Evolutionary conservation across 169 alveolate species (phyloP).

Genomic region (Cryptosporidium parvum): DNA sequence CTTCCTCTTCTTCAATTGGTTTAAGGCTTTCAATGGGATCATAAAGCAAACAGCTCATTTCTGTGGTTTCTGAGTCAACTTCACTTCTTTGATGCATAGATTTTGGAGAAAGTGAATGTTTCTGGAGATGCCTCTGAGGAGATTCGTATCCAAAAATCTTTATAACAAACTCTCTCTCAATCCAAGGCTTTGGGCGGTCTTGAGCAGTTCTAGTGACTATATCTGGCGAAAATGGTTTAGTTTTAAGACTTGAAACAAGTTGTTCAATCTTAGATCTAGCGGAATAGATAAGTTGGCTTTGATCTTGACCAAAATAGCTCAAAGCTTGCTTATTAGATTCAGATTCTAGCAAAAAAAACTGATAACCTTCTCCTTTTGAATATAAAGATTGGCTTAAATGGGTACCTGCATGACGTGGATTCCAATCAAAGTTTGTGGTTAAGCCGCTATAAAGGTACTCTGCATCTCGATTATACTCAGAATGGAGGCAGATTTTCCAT

Average conservation of each 20-base stretch:
- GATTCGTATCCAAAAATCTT: constrained; percentile 26
- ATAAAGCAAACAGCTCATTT: not conserved
- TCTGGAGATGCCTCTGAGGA: constrained; percentile 1
- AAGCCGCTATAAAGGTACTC: constrained; percentile 35
- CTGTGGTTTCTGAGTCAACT: constrained; percentile 6
- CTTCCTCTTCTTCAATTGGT: not conserved
- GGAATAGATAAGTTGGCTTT: constrained; percentile 10
- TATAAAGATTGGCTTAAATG: not conserved
- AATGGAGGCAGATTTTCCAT: constrained; percentile 61
- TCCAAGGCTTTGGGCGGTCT: constrained; percentile 29
- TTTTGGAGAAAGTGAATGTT: not conserved
- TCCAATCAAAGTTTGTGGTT: constrained; percentile 31
- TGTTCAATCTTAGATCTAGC: constrained; percentile 10
- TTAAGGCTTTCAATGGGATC: not conserved
- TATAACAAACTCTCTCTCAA: constrained; percentile 52
- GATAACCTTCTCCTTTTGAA: constrained; percentile 14
- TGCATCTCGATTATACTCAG: constrained; percentile 50
- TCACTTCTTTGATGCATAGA: not conserved
- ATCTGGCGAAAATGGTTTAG: constrained; percentile 30
- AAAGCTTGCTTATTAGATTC: not conserved
- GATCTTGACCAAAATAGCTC: not conserved
- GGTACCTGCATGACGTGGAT: not conserved
- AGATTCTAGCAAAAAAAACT: constrained; percentile 3
- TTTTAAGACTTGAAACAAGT: constrained; percentile 10
- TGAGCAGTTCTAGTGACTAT: constrained; percentile 13